These are phyloP conservation scores for Pinguiococcus pyrenoidosus DNA, from an alignment of 108 stramenopile species.

Conservation along the genomic window DNA sequence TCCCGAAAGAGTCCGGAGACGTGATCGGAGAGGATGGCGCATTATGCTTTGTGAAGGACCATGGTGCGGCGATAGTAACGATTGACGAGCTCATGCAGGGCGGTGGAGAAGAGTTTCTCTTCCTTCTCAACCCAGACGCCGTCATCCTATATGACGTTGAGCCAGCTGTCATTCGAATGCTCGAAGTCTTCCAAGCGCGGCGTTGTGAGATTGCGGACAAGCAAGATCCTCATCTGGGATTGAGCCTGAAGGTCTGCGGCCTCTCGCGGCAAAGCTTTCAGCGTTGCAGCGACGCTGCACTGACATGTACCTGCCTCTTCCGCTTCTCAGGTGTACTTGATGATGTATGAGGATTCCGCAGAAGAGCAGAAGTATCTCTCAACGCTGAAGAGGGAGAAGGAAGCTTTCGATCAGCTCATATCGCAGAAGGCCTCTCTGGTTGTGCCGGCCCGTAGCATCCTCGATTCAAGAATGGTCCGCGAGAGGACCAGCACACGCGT, in stretches of 20 bases:
- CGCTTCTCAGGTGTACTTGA: slow-evolving; percentile 63
- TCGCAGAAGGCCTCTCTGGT: slow-evolving; percentile 55
- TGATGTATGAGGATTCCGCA: slow-evolving; percentile 75
- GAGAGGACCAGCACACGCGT: background rate
- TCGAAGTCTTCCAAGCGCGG: slow-evolving; percentile 73
- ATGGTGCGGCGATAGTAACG: too few relatives aligned
- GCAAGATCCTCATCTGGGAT: too few relatives aligned
- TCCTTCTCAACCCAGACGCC: slow-evolving; percentile 53
- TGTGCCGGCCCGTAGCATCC: background rate
- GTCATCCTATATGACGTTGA: slow-evolving; percentile 82
- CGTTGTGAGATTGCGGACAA: slow-evolving; percentile 37
- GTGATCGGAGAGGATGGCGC: too few relatives aligned
- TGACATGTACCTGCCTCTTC: background rate
- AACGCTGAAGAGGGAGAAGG: slow-evolving; percentile 66
- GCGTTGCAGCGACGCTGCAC: too few relatives aligned
- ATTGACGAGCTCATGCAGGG: too few relatives aligned
- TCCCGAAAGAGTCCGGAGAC: too few relatives aligned
- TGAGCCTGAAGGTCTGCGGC: too few relatives aligned
- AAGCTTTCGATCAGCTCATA: slow-evolving; percentile 78
- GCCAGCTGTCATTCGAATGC: slow-evolving; percentile 58
- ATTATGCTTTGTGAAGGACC: too few relatives aligned
- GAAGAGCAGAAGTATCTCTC: slow-evolving; percentile 85
- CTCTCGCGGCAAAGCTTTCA: too few relatives aligned
- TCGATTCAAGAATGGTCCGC: background rate
- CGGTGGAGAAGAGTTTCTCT: too few relatives aligned